Percentiles rank a stretch among this genome's conserved stretches.
Evolutionary conservation across 345 rosid species (phyloP).

Genomic region (Lepidium africanum): DNA sequence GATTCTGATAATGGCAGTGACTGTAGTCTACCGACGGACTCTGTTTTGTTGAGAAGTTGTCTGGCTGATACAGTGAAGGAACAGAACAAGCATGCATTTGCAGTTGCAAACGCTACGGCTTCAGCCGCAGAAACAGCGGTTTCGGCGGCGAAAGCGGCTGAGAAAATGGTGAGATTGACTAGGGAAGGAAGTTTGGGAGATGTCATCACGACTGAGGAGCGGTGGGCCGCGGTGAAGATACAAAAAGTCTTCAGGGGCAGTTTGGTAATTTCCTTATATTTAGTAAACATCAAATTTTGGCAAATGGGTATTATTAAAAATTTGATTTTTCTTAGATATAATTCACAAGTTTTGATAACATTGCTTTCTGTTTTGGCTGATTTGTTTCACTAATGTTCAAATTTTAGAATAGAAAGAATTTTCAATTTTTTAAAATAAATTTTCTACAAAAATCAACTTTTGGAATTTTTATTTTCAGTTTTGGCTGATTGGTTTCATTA

Average conservation of each 20-base stretch:
- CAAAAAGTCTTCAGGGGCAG: conserved; percentile 58
- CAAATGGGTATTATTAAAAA: not conserved
- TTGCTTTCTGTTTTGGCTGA: not conserved
- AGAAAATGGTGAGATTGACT: conserved; percentile 42
- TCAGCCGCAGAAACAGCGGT: conserved; percentile 51
- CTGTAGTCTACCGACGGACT: conserved; percentile 10
- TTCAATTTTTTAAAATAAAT: too few relatives aligned
- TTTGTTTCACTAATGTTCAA: not conserved
- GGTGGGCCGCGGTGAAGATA: conserved; percentile 47
- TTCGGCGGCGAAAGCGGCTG: conserved; percentile 49
- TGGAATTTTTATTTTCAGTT: too few relatives aligned
- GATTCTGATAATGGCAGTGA: conserved; percentile 26
- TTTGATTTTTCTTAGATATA: not conserved
- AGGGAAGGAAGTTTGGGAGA: conserved; percentile 32
- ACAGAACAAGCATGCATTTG: conserved; percentile 50
- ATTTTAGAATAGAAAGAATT: too few relatives aligned
- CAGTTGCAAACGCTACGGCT: conserved; percentile 45
- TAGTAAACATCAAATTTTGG: not conserved
- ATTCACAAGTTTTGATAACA: not conserved
- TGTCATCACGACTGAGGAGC: conserved; percentile 31
- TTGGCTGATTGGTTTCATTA: too few relatives aligned
- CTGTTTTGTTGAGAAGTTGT: conserved; percentile 36
- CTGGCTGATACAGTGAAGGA: conserved; percentile 38
- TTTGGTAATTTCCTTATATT: conserved; percentile 35
- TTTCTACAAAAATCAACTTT: too few relatives aligned